phyloP scores from a whole-genome alignment of 345 rosid species.

The Eucalyptus marginata region DNA sequence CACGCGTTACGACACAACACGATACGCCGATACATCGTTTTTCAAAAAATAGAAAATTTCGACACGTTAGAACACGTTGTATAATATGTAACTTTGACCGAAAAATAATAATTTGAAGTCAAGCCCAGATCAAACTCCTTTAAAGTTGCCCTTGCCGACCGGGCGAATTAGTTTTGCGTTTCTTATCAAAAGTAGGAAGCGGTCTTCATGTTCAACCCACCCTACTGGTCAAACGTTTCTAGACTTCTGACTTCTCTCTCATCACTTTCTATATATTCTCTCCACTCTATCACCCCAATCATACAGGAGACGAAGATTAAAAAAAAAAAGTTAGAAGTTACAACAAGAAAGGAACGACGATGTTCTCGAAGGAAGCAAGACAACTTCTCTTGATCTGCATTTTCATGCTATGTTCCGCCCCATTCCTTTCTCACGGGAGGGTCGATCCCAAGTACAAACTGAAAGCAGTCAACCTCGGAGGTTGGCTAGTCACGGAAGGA shows the following conservation, averaged over 20 bases:
- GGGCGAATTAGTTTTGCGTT: background rate
- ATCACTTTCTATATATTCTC: background rate
- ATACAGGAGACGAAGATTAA: background rate
- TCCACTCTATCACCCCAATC: background rate
- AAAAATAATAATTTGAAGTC: background rate
- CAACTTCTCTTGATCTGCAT: background rate
- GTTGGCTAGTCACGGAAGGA: constrained; percentile 65
- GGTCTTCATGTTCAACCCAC: background rate
- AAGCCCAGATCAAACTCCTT: background rate
- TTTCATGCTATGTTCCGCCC: background rate
- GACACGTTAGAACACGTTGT: too few relatives aligned
- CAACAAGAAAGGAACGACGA: background rate
- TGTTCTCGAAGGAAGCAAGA: background rate
- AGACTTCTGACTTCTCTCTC: background rate
- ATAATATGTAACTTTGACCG: background rate
- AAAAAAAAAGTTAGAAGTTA: background rate
- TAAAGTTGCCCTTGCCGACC: background rate
- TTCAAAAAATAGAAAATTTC: too few relatives aligned
- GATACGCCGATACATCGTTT: too few relatives aligned
- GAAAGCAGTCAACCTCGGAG: constrained; percentile 59
- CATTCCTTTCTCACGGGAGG: background rate
- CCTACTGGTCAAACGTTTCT: background rate
- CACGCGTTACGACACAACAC: too few relatives aligned
- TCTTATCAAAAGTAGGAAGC: background rate
- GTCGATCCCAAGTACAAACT: background rate